phyloP scores from a whole-genome alignment of 371 early-diverging fungal species.

The Mortierella sp. region DNA sequence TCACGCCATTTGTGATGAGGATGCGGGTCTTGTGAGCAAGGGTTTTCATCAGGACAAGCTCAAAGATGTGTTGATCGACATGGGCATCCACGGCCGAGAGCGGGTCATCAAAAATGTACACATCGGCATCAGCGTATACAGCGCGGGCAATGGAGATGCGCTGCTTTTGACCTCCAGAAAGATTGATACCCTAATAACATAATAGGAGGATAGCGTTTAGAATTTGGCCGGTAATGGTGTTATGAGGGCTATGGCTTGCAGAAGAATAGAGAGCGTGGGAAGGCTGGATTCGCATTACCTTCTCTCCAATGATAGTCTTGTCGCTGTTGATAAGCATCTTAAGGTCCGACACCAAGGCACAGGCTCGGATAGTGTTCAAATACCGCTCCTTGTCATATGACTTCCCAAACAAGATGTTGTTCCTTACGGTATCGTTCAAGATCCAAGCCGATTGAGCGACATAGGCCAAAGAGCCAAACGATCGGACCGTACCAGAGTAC shows the following conservation, averaged over 20 bases:
- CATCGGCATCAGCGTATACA: slow-evolving; percentile 65
- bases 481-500: slow-evolving; percentile 31
- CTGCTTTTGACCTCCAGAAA: slow-evolving; percentile 64
- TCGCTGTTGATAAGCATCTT: slow-evolving; percentile 85
- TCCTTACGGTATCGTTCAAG: slow-evolving; percentile 83
- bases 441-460: slow-evolving; percentile 90
- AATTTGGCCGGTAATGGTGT: no score
- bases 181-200: slow-evolving; percentile 57
- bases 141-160: slow-evolving; percentile 61
- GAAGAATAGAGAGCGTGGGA: slow-evolving; percentile 6
- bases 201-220: not conserved
- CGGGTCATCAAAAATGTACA: slow-evolving; percentile 77
- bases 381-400: slow-evolving; percentile 76
- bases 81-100: slow-evolving; percentile 82
- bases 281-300: slow-evolving; percentile 54
- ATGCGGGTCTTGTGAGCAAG: slow-evolving; percentile 66
- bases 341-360: slow-evolving; percentile 82
- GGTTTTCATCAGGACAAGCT: slow-evolving; percentile 53
- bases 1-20: slow-evolving; percentile 70
- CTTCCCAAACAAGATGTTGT: slow-evolving; percentile 91
- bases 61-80: slow-evolving; percentile 60
- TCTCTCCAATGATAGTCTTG: slow-evolving; percentile 88
- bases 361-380: slow-evolving; percentile 63
- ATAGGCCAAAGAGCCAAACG: slow-evolving; percentile 69
- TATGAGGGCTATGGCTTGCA: no score